phyloP scores from a whole-genome alignment of 345 rosid species.

The Salix koriyanagi region DNA sequence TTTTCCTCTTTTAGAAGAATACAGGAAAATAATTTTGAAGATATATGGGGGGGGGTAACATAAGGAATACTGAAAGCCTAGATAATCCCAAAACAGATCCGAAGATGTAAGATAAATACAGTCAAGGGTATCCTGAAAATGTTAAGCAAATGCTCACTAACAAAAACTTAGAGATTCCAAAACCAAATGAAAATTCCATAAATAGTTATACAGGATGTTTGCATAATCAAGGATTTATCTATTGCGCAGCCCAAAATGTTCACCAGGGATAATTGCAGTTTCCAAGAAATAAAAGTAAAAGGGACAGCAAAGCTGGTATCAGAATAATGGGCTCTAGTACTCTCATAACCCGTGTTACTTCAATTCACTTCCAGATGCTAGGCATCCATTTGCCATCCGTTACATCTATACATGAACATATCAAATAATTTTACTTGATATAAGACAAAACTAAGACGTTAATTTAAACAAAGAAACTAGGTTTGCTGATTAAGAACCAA shows the following conservation, averaged over 20 bases:
- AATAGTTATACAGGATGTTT: not conserved
- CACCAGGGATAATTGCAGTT: not conserved
- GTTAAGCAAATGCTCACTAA: not conserved
- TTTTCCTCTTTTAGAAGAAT: not conserved
- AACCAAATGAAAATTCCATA: not conserved
- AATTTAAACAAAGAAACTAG: not conserved
- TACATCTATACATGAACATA: not conserved
- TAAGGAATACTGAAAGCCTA: not conserved
- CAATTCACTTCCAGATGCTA: not conserved
- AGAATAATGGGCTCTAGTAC: not conserved
- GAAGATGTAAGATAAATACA: not conserved
- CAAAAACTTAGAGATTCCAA: not conserved
- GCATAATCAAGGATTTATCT: not conserved
- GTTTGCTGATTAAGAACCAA: not conserved
- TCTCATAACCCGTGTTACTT: not conserved
- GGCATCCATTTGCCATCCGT: not conserved
- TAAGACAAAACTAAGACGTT: not conserved
- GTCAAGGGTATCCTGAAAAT: not conserved
- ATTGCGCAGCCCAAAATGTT: not conserved
- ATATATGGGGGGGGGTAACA: not conserved
- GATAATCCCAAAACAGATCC: not conserved
- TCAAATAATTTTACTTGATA: not conserved
- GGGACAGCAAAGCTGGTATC: not conserved
- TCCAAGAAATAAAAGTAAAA: not conserved
- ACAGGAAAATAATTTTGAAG: not conserved